Evolutionary conservation across 768 basidiomycete species (phyloP).

Genomic region (Termitomyces sp.): DNA sequence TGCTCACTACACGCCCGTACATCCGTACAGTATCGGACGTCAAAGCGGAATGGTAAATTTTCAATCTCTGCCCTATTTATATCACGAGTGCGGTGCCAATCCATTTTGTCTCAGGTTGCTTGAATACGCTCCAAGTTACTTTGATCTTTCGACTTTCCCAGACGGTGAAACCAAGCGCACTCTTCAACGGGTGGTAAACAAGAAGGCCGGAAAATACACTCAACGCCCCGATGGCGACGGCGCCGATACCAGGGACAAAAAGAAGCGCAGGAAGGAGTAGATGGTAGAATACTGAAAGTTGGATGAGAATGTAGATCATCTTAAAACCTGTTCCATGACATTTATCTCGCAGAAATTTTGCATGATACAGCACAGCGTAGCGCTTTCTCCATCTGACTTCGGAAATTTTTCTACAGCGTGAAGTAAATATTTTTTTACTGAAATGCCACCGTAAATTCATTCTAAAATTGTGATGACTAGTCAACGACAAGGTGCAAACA

Average conservation of each 20-base stretch:
- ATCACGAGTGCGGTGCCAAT: neutral
- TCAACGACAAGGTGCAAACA: no score
- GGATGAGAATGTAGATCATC: slow-evolving; percentile 3
- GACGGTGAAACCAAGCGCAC: slow-evolving; percentile 70
- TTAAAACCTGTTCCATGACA: neutral
- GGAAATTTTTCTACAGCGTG: no score
- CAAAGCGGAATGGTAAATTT: slow-evolving; percentile 73
- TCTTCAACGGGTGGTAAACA: slow-evolving; percentile 47
- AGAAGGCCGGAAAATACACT: slow-evolving; percentile 39
- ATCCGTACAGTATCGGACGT: slow-evolving; percentile 91
- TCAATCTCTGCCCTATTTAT: neutral
- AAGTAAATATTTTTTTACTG: no score
- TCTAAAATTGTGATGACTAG: no score
- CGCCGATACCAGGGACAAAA: slow-evolving; percentile 20
- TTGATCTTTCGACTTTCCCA: slow-evolving; percentile 57
- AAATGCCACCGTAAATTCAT: no score
- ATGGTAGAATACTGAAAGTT: neutral
- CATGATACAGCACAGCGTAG: no score
- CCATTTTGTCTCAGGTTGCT: slow-evolving; percentile 26
- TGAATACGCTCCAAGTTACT: slow-evolving; percentile 49
- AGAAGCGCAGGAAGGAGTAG: slow-evolving; percentile 27
- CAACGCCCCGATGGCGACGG: slow-evolving; percentile 16
- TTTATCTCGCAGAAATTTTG: no score
- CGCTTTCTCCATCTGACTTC: no score
- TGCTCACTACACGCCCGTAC: slow-evolving; percentile 81